Evolutionary conservation across 2,329 filamentous ascomycete genomes (phyloP).

Genomic region (Alternaria triticimaculans): DNA sequence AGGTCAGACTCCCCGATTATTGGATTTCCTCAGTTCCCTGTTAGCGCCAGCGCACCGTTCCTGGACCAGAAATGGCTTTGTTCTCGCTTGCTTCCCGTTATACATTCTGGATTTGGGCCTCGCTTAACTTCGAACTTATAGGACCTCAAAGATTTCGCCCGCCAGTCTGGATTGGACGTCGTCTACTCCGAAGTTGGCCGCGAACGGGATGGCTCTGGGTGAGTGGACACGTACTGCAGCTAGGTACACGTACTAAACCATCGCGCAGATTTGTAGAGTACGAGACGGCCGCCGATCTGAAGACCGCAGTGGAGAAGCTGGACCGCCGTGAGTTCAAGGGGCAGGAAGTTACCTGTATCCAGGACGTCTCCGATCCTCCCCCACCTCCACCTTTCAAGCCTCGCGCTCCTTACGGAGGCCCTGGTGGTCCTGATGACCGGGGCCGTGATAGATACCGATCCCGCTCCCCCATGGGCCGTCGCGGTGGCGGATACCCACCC

Average conservation of each 20-base stretch:
- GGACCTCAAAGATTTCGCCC: conserved; percentile 99
- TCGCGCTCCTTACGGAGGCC: conserved; percentile 42
- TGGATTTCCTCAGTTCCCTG: conserved; percentile 52
- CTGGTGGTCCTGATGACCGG: conserved; percentile 66
- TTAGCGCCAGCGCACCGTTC: conserved; percentile 48
- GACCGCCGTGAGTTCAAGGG: conserved; percentile 94
- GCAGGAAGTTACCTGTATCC: conserved; percentile 80
- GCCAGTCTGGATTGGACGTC: conserved; percentile 94
- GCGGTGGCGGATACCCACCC: conserved; percentile 61
- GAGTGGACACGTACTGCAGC: conserved; percentile 49
- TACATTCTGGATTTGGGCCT: conserved; percentile 51
- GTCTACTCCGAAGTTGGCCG: conserved; percentile 97
- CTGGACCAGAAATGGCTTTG: conserved; percentile 47
- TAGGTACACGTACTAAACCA: conserved; percentile 12
- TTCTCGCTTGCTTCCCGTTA: conserved; percentile 41
- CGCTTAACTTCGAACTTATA: conserved; percentile 85
- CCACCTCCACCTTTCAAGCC: conserved; percentile 47
- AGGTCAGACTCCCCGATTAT: conserved; percentile 81
- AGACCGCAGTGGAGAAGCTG: conserved; percentile 91
- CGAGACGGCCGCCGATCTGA: conserved; percentile 88
- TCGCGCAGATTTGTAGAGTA: conserved; percentile 88
- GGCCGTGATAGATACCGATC: conserved; percentile 77
- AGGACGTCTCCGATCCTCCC: conserved; percentile 70
- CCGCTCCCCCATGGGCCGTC: conserved; percentile 72
- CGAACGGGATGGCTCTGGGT: conserved; percentile 92